phyloP scores from a whole-genome alignment of 257 asterid genomes.

The Fraxinus anomala region DNA sequence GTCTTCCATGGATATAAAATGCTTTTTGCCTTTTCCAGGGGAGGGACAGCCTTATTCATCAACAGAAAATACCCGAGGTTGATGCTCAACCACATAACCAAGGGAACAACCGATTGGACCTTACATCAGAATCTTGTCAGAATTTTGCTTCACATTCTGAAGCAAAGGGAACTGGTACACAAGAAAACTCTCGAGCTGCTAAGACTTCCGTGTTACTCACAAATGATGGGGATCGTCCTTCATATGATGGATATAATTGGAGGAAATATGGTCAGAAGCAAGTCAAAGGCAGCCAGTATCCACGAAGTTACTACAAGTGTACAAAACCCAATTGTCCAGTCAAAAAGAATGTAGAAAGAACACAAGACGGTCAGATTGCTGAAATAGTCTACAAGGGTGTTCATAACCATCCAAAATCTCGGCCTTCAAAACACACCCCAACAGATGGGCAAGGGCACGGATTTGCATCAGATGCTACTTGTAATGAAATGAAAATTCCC shows the following conservation, averaged over 20 bases:
- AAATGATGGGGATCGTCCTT: slow-evolving; percentile 40
- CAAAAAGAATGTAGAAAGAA: slow-evolving; percentile 74
- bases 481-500: slow-evolving; percentile 30
- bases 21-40: slow-evolving; percentile 37
- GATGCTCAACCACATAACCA: slow-evolving; percentile 29
- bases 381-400: slow-evolving; percentile 80
- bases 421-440: slow-evolving; percentile 32
- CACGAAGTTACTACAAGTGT: slow-evolving; percentile 88
- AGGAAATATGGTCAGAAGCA: slow-evolving; percentile 91
- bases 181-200: slow-evolving; percentile 40
- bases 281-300: slow-evolving; percentile 82
- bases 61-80: slow-evolving; percentile 34
- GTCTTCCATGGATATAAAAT: neutral
- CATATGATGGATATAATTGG: slow-evolving; percentile 82
- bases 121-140: slow-evolving; percentile 25
- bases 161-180: slow-evolving; percentile 20
- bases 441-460: slow-evolving; percentile 38
- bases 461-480: slow-evolving; percentile 21
- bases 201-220: slow-evolving; percentile 31
- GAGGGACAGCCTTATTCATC: slow-evolving; percentile 26
- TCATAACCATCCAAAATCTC: slow-evolving; percentile 70
- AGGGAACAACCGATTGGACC: slow-evolving; percentile 28
- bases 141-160: slow-evolving; percentile 21
- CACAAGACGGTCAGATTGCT: slow-evolving; percentile 57
- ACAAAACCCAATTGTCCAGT: slow-evolving; percentile 77